Evolutionary conservation across 768 basidiomycete species (phyloP).

Genomic region (Boletus sp.): DNA sequence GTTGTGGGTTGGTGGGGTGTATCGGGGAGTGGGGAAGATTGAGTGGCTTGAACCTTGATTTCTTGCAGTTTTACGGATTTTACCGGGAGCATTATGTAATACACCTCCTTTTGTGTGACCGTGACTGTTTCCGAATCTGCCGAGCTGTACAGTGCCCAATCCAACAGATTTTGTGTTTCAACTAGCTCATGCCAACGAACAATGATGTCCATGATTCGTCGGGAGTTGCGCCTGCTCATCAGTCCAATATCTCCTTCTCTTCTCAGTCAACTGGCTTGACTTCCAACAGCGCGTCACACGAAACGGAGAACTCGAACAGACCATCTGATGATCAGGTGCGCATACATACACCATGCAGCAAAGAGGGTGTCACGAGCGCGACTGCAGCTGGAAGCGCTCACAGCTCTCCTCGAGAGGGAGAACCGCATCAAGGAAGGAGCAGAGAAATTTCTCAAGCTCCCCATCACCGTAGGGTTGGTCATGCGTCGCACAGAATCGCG

Average conservation of each 20-base stretch:
- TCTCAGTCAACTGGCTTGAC: constrained; percentile 30
- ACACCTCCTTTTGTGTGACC: neutral
- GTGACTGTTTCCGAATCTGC: neutral
- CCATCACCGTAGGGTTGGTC: constrained; percentile 40
- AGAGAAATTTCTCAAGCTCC: constrained; percentile 79
- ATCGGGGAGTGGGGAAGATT: constrained; percentile 45
- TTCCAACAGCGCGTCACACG: constrained; percentile 21
- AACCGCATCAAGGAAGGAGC: constrained; percentile 88
- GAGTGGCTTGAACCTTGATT: constrained; percentile 34
- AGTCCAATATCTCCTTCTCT: constrained; percentile 27
- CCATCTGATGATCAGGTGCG: constrained; percentile 31
- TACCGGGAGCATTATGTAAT: constrained; percentile 15
- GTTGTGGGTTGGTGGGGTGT: constrained; percentile 47
- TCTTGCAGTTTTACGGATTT: constrained; percentile 27
- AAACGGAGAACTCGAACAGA: constrained; percentile 20
- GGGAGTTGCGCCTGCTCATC: constrained; percentile 18
- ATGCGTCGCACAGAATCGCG: constrained; percentile 3
- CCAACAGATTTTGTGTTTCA: neutral
- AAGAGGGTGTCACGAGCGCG: constrained; percentile 4
- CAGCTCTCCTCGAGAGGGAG: constrained; percentile 68
- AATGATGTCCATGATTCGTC: constrained; percentile 28
- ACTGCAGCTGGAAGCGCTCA: constrained; percentile 61
- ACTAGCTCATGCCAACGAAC: constrained; percentile 25
- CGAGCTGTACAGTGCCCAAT: neutral
- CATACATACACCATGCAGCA: neutral